A percentile compares a stretch with the other conserved stretches of the same genome.
Conservation (phyloP, 371 early-diverging fungal species). For the Mucor ambiguus region DNA sequence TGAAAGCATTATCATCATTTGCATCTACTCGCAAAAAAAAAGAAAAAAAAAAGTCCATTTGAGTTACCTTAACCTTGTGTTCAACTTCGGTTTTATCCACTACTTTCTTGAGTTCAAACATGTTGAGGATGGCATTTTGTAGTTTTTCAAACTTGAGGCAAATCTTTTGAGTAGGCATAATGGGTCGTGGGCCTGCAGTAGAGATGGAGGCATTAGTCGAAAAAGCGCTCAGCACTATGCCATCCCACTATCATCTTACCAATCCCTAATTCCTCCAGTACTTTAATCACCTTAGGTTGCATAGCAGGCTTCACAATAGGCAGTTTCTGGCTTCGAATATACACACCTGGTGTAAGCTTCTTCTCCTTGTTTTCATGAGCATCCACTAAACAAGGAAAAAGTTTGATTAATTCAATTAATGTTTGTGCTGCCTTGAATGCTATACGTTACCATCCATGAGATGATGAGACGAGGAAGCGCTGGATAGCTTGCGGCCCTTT, state of each 20-base stretch:
- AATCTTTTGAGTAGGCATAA: slow-evolving; percentile 79
- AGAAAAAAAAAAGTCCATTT: slow-evolving; percentile 1
- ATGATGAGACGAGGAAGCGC: slow-evolving; percentile 31
- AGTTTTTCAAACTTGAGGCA: slow-evolving; percentile 77
- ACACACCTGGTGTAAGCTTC: slow-evolving; percentile 77
- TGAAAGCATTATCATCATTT: background rate
- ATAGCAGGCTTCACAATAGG: slow-evolving; percentile 67
- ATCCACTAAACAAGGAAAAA: slow-evolving; percentile 16
- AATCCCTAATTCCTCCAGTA: slow-evolving; percentile 69
- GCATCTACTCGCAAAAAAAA: background rate
- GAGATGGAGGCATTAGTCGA: background rate
- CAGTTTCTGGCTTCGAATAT: slow-evolving; percentile 73
- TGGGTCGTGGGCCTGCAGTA: slow-evolving; percentile 61
- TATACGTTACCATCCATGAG: slow-evolving; percentile 11
- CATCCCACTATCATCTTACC: slow-evolving; percentile 26
- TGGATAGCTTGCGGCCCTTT: slow-evolving; percentile 43
- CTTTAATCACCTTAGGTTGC: slow-evolving; percentile 64
- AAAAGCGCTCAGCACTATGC: background rate
- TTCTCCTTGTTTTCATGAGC: slow-evolving; percentile 53
- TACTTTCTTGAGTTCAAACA: slow-evolving; percentile 82
- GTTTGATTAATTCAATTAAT: slow-evolving; percentile 10
- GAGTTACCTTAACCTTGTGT: slow-evolving; percentile 55
- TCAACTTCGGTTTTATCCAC: slow-evolving; percentile 83
- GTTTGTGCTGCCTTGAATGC: background rate
- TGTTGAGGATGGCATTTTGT: slow-evolving; percentile 64